Evolutionary conservation across 1,139 yeast species (phyloP), one percentile per base, ranked within the genome.

Genomic region (Nakaseomyces sp.): DNA sequence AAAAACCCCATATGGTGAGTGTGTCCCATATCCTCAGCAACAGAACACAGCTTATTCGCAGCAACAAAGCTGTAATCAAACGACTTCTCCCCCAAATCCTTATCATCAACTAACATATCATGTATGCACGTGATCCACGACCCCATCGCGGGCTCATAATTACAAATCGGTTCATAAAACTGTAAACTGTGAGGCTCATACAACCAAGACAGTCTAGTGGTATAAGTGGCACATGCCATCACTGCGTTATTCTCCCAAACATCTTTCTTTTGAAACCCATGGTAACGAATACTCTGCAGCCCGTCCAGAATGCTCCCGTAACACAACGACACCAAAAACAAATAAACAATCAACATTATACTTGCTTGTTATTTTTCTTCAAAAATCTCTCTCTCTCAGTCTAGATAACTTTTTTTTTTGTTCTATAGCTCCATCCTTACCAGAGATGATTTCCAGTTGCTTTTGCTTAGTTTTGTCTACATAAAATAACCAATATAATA

Each of bases 51-150:
- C 42, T 39, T 31, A 8, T 39, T 29, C 3, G 31, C 36, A 1
- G 26, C 36, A 7, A 3, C 22, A 22, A 39, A 39, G 7, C 37
- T 39, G 20, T 22, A 26, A n/a, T 39, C 42, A 16, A 39, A 39
- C 16, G 30, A 20, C 15, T 22, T 30, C 28, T n/a, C 29, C 3
- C 13, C 36, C 26, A 30, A 15, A 9, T 39, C 31, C 20, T 16
- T 39, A 16, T 25, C 36, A 25, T 24, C 42, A 7, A 39, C 25
- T 16, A 39, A 22, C 16, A 36, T 30, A 20, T 41, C 43, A 16
- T 41, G 28, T 17, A 37, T 31, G 29, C 43, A 41, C 25, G 29
- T 29, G 24, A 41, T n/a, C 43, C 43, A 41, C 17, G 43, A 36
- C 8, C 40, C 40, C 28, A 36, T 13, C 10, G 40, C 43, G 4